phyloP scores from a whole-genome alignment of 441 rosid species.

The Capsella rubella region DNA sequence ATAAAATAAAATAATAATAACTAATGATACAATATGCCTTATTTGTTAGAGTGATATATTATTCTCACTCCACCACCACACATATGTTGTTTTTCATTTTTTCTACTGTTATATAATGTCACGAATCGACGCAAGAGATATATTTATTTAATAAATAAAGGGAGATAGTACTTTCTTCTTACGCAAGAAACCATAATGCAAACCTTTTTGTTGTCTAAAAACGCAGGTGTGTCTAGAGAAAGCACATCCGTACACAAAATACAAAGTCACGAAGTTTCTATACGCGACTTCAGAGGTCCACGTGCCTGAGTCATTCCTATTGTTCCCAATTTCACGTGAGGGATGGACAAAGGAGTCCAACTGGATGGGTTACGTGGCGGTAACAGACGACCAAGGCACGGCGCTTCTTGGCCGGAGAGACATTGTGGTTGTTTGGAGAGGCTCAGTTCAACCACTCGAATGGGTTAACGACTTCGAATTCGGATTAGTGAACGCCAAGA shows the following conservation, averaged over 20 bases:
- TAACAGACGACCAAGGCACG: constrained; percentile 78
- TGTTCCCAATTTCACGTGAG: constrained; percentile 71
- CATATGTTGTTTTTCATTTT: neutral
- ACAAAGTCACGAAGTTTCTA: constrained; percentile 69
- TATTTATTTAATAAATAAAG: neutral
- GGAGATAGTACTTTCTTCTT: neutral
- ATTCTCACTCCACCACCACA: neutral
- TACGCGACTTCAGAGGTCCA: constrained; percentile 72
- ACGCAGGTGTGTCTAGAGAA: constrained; percentile 59
- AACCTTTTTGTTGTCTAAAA: constrained; percentile 6
- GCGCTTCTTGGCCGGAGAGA: constrained; percentile 77
- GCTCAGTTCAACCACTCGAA: constrained; percentile 71
- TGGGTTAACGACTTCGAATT: constrained; percentile 79
- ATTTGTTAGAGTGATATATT: neutral
- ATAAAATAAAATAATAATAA: no score
- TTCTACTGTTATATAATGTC: neutral
- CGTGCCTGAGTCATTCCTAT: constrained; percentile 72
- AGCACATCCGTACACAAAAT: constrained; percentile 61
- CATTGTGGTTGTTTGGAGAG: constrained; percentile 89
- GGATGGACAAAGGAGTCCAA: constrained; percentile 90
- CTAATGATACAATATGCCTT: neutral
- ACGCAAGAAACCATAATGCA: constrained; percentile 25
- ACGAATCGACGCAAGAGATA: neutral
- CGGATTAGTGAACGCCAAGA: constrained; percentile 56
- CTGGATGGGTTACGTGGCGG: constrained; percentile 90